These are phyloP conservation scores for Vaccinium vitisidaea DNA, from an alignment of 148 eudicot species.

Conservation along the genomic window DNA sequence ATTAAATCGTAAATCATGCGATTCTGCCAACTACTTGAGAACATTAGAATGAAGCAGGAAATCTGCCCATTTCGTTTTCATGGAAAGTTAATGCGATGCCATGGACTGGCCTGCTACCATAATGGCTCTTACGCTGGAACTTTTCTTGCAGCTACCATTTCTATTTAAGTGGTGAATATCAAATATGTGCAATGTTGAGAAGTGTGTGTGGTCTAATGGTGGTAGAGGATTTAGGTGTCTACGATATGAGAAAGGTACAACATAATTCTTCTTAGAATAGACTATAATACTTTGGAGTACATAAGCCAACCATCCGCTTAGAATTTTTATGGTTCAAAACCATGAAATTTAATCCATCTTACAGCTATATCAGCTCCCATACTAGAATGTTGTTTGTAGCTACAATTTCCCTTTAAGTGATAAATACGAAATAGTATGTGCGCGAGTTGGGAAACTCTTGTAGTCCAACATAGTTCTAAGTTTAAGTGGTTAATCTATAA, in stretches of 20 bases:
- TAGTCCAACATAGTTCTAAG: neutral
- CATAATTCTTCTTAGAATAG: neutral
- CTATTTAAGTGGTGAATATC: neutral
- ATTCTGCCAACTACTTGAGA: neutral
- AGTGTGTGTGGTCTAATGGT: neutral
- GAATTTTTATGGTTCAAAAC: neutral
- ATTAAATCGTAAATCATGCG: no score
- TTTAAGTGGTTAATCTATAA: neutral
- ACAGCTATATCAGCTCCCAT: neutral
- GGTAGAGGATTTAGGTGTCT: neutral
- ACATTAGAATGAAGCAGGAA: neutral
- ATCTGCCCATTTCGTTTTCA: neutral
- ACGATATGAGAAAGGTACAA: neutral
- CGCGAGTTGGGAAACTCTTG: neutral
- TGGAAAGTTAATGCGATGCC: neutral
- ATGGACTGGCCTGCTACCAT: neutral
- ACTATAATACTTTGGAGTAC: neutral
- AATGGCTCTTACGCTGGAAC: neutral
- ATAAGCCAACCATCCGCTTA: neutral
- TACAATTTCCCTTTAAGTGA: neutral
- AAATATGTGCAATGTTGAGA: neutral
- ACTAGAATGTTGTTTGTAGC: neutral
- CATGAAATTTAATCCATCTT: neutral
- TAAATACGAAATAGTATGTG: neutral
- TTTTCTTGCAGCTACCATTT: neutral